Evolutionary conservation across 352 stramenopile species (phyloP).

Genomic region (Globisporangium spinosum): DNA sequence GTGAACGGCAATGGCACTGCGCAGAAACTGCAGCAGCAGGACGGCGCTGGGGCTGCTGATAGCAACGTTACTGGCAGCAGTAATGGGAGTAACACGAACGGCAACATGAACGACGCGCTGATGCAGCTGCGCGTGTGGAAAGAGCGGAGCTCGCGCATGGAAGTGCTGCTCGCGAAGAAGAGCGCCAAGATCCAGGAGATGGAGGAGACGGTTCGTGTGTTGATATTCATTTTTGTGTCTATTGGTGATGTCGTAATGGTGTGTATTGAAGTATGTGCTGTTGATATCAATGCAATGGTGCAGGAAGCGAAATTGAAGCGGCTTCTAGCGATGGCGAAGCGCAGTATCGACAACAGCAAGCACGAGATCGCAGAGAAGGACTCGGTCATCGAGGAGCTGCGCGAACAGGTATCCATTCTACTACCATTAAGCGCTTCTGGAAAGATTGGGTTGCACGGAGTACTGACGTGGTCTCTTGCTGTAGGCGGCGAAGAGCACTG

Average conservation of each 20-base stretch:
- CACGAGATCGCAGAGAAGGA: constrained; percentile 74
- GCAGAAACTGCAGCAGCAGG: neutral
- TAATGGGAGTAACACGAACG: neutral
- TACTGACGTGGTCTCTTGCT: neutral
- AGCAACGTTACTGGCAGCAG: neutral
- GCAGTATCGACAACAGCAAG: constrained; percentile 88
- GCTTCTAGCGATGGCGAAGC: constrained; percentile 82
- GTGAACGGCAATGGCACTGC: neutral
- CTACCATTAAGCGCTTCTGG: neutral
- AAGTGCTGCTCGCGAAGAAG: constrained; percentile 65
- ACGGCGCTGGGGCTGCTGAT: neutral
- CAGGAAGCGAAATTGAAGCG: constrained; percentile 82
- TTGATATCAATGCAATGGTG: neutral
- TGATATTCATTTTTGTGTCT: neutral
- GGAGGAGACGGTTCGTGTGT: constrained; percentile 59
- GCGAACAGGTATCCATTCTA: constrained; percentile 24
- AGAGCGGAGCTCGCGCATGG: constrained; percentile 54
- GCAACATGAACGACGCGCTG: constrained; percentile 23
- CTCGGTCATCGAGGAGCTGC: constrained; percentile 40
- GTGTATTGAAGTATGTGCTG: neutral
- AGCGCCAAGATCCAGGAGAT: constrained; percentile 70
- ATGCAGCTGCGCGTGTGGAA: constrained; percentile 54
- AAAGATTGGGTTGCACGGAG: neutral
- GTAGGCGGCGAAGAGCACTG: constrained; percentile 31
- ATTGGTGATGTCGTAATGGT: neutral